A percentile compares a stretch with the other conserved stretches of the same genome.
phyloP scores from a whole-genome alignment of 2,329 filamentous ascomycete species.

The Alternaria tenuissima region DNA sequence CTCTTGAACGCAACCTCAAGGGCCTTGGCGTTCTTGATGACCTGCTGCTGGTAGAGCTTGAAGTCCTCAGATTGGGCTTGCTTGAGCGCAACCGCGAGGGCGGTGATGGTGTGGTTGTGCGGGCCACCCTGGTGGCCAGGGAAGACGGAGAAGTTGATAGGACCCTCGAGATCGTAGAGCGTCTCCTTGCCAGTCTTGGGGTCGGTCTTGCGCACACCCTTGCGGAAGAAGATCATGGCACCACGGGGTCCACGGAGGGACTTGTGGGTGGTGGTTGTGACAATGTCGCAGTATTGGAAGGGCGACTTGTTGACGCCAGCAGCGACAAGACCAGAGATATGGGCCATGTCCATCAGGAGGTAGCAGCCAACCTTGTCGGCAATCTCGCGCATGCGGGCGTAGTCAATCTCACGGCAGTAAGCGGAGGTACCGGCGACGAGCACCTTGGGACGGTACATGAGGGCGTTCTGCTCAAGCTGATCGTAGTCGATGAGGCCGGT shows the following conservation, averaged over 20 bases:
- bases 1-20: constrained; percentile 73
- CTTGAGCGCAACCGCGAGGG: constrained; percentile 90
- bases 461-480: constrained; percentile 84
- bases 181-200: constrained; percentile 86
- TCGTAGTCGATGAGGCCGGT: constrained; percentile 97
- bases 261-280: constrained; percentile 98
- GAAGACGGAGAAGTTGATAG: constrained; percentile 97
- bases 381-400: constrained; percentile 88
- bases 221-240: constrained; percentile 98
- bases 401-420: constrained; percentile 96
- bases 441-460: constrained; percentile 92
- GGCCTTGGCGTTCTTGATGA: constrained; percentile 89
- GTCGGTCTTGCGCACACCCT: constrained; percentile 83
- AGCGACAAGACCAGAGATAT: constrained; percentile 93
- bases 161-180: constrained; percentile 87
- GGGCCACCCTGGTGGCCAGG: constrained; percentile 97
- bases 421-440: constrained; percentile 94
- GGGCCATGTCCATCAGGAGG: constrained; percentile 94
- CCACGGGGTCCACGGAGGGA: constrained; percentile 92
- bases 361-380: constrained; percentile 92
- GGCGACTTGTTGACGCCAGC: constrained; percentile 90
- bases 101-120: constrained; percentile 99
- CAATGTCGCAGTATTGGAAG: constrained; percentile 89
- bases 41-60: constrained; percentile 88
- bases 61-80: constrained; percentile 91